Percentiles rank a stretch among this genome's conserved stretches.
Evolutionary conservation across 2,329 filamentous ascomycete species (phyloP).

Genomic region (Penicillium sp.): DNA sequence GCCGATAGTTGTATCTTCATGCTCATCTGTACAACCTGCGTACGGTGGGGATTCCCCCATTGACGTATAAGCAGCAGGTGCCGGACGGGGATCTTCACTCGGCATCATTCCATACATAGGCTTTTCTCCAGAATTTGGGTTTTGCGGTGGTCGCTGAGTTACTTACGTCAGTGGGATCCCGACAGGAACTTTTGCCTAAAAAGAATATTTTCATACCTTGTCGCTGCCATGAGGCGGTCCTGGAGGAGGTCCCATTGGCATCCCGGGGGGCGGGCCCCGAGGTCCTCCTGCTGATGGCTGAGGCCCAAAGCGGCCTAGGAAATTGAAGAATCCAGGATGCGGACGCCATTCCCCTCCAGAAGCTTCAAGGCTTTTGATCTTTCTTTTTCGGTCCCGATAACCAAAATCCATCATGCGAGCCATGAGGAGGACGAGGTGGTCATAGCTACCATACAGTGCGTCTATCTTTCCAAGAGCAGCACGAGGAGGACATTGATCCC

Average conservation of each 20-base stretch:
- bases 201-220: neutral
- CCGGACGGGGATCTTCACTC: conserved; percentile 34
- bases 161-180: neutral
- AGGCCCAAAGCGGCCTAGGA: conserved; percentile 29
- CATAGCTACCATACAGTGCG: conserved; percentile 81
- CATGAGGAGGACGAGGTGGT: conserved; percentile 79
- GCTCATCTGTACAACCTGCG: conserved; percentile 43
- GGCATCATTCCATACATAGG: conserved; percentile 50
- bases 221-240: neutral
- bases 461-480: conserved; percentile 72
- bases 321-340: conserved; percentile 45
- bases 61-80: conserved; percentile 51
- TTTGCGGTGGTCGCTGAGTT: neutral
- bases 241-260: neutral
- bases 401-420: conserved; percentile 76
- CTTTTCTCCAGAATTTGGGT: conserved; percentile 9
- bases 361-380: conserved; percentile 62
- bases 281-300: conserved; percentile 13
- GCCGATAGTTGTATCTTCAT: conserved; percentile 62
- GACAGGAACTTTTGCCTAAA: neutral
- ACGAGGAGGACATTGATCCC: conserved; percentile 84
- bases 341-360: conserved; percentile 57
- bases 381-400: conserved; percentile 71
- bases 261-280: conserved; percentile 8
- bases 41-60: conserved; percentile 25